Evolutionary conservation across 2,329 filamentous ascomycete species (phyloP).

Genomic region (Achaetomium macrosporum): DNA sequence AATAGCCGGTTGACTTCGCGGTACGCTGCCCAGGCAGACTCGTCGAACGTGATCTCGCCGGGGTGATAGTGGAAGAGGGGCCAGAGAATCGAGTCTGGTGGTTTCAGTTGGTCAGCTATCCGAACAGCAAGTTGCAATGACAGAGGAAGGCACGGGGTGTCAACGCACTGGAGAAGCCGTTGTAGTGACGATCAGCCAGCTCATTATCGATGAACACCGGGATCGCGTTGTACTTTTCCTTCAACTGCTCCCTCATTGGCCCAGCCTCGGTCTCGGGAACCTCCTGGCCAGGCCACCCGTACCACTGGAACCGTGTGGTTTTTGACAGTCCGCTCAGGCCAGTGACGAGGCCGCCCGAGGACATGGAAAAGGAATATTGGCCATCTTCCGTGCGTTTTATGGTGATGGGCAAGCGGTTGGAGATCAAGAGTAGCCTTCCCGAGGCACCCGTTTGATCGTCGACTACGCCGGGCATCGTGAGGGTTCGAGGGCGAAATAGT

Average conservation of each 20-base stretch:
- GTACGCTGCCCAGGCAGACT: constrained; percentile 89
- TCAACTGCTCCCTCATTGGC: constrained; percentile 68
- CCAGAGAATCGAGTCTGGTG: constrained; percentile 88
- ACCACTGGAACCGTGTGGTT: constrained; percentile 94
- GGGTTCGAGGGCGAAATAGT: neutral
- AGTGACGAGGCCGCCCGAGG: constrained; percentile 90
- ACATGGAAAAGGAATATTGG: constrained; percentile 92
- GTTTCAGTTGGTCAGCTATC: neutral
- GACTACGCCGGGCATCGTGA: constrained; percentile 21
- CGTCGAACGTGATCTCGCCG: constrained; percentile 96
- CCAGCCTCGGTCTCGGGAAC: constrained; percentile 77
- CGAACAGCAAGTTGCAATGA: neutral
- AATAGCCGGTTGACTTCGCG: constrained; percentile 89
- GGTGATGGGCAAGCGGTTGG: constrained; percentile 92
- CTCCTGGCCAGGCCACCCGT: constrained; percentile 93
- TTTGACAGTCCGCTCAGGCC: constrained; percentile 88
- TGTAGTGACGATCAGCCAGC: constrained; percentile 91
- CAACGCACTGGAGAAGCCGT: constrained; percentile 85
- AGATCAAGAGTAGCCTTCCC: constrained; percentile 71
- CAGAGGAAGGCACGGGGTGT: neutral
- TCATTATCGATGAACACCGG: constrained; percentile 93
- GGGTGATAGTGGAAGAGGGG: constrained; percentile 98
- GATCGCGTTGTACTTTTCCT: constrained; percentile 81
- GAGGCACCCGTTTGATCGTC: constrained; percentile 14
- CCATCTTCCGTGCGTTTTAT: constrained; percentile 92